Percentiles rank a stretch among this genome's conserved stretches.
These are phyloP conservation scores for Aspergillus latus DNA, from an alignment of 2,329 filamentous ascomycete genomes.

Conservation along the genomic window DNA sequence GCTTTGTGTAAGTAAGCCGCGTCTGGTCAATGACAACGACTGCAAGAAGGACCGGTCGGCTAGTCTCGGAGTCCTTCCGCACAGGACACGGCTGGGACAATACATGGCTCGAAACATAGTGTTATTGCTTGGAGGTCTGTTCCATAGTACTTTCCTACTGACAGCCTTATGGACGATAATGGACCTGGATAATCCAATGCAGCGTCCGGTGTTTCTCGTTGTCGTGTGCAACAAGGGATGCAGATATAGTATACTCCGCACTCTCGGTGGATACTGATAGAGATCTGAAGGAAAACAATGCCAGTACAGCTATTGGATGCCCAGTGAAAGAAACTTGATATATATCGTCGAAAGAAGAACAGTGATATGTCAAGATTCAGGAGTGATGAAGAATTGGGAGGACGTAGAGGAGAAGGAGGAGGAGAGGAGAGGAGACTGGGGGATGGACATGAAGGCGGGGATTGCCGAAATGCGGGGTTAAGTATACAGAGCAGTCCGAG, in stretches of 20 bases:
- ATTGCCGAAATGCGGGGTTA: background rate
- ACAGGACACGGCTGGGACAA: background rate
- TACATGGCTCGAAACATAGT: background rate
- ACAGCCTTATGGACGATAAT: no score
- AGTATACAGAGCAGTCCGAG: background rate
- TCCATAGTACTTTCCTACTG: background rate
- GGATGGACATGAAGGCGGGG: background rate
- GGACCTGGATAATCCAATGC: no score
- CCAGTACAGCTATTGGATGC: background rate
- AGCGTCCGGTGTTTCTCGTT: background rate
- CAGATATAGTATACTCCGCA: slow-evolving; percentile 4
- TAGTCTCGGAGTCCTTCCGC: background rate
- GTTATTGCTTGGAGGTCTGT: background rate
- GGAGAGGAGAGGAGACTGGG: background rate
- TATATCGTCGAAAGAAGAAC: background rate
- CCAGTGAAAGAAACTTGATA: background rate
- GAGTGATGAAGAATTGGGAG: background rate
- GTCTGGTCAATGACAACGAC: slow-evolving; percentile 1
- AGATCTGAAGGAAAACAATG: background rate
- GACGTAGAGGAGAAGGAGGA: background rate
- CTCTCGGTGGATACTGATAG: background rate
- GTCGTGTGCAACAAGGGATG: slow-evolving; percentile 3
- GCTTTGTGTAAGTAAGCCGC: slow-evolving; percentile 30
- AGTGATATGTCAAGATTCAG: background rate
- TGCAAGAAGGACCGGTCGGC: background rate